Base-by-base conservation (phyloP, 495 filamentous ascomycete genomes). In the Lasiosphaeria ovina region DNA sequence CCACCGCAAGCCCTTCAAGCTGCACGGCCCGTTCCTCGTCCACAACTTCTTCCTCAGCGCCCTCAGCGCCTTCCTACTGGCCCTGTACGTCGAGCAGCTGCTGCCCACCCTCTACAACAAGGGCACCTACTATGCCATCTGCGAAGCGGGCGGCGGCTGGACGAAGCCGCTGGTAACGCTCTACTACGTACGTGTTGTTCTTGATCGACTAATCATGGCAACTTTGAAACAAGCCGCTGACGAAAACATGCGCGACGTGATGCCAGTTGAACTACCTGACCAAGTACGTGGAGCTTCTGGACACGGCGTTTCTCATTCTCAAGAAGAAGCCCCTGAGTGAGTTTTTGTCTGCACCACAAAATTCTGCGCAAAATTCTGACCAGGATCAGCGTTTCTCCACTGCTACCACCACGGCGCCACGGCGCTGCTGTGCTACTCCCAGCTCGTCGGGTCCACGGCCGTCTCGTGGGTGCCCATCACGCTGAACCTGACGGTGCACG, bases 301-400 rank as follows among this genome's bases (percentile, higher is more conserved):
- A 92, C 71, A 92, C 89, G 51, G 81, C 87, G 62, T 92, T 92
- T 80, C 75, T 92, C 55, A 86, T 91, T 75, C 76, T 92, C 63
- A 92, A 92, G 84, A 92, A 92, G 81, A 92, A 92, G 80, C 89
- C 89, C 35, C 76, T 91, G 72, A 89, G 86, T 88, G 83, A 62
- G 84, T 36, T 6, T 34, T 14, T 44, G n/a, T 50, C 17, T 61
- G 47, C 55, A 58, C 10, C 50, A 55, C 60, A 65, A 54, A 65
- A n/a, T 33, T 36, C 35, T 16, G 49, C 3, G 12, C 5, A 8
- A 5, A 47, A 11, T 9, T 1, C 7, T 42, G 6, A 47, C 12
- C 7, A 47, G 16, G 5, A 17, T 50, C 56, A 90, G 87, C 89
- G 70, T 93, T 93, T 83, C 85, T 93, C 51, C 89, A 93, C 82